Percentiles rank a stretch among this genome's conserved stretches.
Evolutionary conservation across 2,329 filamentous ascomycete genomes (phyloP).

Genomic region (Fusarium vanettenii): DNA sequence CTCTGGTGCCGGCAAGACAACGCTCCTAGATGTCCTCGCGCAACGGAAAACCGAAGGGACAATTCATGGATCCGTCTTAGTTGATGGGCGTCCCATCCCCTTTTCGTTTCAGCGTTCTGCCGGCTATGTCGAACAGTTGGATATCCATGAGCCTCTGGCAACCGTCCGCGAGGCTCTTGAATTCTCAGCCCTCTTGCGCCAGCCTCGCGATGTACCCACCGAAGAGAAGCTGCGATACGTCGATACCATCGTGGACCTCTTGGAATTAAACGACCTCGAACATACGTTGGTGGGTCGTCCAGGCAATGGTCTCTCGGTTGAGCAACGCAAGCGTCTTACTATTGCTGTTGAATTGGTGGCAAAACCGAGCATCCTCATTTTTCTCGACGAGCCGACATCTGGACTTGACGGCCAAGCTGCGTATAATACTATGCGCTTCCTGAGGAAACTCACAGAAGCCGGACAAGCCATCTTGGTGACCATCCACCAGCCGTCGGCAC

Average conservation of each 20-base stretch:
- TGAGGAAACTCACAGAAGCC: constrained; percentile 67
- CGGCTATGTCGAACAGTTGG: constrained; percentile 90
- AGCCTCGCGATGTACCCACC: not conserved
- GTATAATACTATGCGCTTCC: constrained; percentile 42
- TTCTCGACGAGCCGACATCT: not conserved
- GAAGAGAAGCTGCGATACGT: not conserved
- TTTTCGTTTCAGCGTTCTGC: constrained; percentile 87
- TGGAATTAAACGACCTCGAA: not conserved
- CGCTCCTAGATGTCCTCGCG: constrained; percentile 83
- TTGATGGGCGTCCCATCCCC: constrained; percentile 72
- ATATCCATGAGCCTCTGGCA: constrained; percentile 81
- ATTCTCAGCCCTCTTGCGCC: not conserved
- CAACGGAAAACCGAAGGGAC: constrained; percentile 87
- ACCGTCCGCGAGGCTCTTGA: constrained; percentile 75
- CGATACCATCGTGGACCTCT: not conserved
- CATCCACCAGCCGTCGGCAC: constrained; percentile 73
- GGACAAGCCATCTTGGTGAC: constrained; percentile 74
- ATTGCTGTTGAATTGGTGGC: constrained; percentile 68
- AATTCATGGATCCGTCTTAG: constrained; percentile 81
- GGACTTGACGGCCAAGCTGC: not conserved
- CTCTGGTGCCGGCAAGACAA: constrained; percentile 89
- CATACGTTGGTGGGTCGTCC: not conserved
- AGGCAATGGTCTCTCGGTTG: constrained; percentile 4
- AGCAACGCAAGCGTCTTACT: constrained; percentile 60
- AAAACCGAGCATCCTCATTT: constrained; percentile 58